These are phyloP conservation scores for Strobilomyces confusus DNA, from an alignment of 768 basidiomycete genomes.

Conservation along the genomic window DNA sequence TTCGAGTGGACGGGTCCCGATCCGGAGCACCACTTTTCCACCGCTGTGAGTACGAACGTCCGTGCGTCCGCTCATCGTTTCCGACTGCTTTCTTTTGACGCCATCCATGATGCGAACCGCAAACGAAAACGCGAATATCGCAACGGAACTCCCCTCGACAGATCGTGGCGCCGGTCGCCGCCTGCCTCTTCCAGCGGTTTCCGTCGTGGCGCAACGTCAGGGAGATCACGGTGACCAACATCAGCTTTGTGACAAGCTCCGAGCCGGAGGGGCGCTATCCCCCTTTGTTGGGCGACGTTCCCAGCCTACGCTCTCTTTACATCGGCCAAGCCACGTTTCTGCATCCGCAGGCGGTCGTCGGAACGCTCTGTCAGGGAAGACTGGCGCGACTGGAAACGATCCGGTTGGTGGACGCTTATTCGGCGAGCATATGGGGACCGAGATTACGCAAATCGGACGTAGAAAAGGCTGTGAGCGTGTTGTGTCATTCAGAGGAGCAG, in stretches of 20 bases:
- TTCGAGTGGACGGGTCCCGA: slow-evolving; percentile 61
- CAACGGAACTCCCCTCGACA: too few species aligned
- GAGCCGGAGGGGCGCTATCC: slow-evolving; percentile 8
- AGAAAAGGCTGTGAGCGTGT: slow-evolving; percentile 31
- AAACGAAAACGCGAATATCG: background rate
- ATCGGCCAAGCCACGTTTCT: slow-evolving; percentile 50
- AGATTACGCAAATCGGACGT: slow-evolving; percentile 48
- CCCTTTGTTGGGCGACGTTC: slow-evolving; percentile 36
- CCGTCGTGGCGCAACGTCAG: slow-evolving; percentile 41
- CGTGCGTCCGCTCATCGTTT: too few species aligned
- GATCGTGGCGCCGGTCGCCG: slow-evolving; percentile 24
- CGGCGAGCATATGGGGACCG: slow-evolving; percentile 55
- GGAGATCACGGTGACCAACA: slow-evolving; percentile 45
- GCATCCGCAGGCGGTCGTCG: slow-evolving; percentile 36
- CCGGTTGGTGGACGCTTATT: slow-evolving; percentile 50
- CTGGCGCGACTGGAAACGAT: slow-evolving; percentile 31
- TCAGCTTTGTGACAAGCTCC: slow-evolving; percentile 35
- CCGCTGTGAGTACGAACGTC: slow-evolving; percentile 47
- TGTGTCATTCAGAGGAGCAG: slow-evolving; percentile 8
- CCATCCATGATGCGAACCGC: background rate
- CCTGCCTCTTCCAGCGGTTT: slow-evolving; percentile 24
- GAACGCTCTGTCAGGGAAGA: slow-evolving; percentile 29
- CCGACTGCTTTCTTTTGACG: background rate
- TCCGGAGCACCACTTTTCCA: slow-evolving; percentile 58
- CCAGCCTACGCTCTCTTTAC: slow-evolving; percentile 40